Evolutionary conservation across 805 yeast genomes (phyloP).

Genomic region (Barnettozyma sp.): DNA sequence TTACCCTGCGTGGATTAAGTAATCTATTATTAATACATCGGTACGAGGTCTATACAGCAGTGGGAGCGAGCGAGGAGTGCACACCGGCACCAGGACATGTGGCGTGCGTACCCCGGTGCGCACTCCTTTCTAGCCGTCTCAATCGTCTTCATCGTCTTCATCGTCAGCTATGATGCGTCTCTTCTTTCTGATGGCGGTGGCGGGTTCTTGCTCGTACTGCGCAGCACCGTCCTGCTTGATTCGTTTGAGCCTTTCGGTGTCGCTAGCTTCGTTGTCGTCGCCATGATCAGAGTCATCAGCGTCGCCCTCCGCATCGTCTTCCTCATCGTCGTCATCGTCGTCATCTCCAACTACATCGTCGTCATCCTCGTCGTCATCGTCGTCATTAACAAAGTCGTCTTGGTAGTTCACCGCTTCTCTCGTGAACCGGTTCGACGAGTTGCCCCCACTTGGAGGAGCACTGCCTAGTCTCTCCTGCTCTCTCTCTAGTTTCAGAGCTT

Average conservation of each 20-base stretch:
- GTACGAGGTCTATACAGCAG: no score
- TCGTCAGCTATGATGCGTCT: conserved; percentile 48
- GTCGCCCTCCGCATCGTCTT: conserved; percentile 28
- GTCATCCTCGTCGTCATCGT: conserved; percentile 47
- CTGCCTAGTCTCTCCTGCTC: conserved; percentile 56
- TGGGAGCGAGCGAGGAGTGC: no score
- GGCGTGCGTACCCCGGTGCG: no score
- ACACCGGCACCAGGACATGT: no score
- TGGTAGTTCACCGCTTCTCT: conserved; percentile 23
- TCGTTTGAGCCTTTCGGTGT: conserved; percentile 26
- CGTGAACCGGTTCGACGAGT: conserved; percentile 16
- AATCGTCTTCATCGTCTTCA: conserved; percentile 37
- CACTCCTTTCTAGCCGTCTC: no score
- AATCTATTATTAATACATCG: not conserved
- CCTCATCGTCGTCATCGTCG: conserved; percentile 34
- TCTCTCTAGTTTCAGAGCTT: conserved; percentile 42
- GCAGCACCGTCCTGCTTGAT: conserved; percentile 43
- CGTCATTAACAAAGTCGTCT: conserved; percentile 38
- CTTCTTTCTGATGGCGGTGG: conserved; percentile 29
- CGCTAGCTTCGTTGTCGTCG: no score
- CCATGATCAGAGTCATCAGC: no score
- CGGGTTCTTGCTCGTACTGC: conserved; percentile 31
- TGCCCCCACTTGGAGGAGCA: conserved; percentile 21
- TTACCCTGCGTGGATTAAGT: not conserved
- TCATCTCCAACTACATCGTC: conserved; percentile 27